phyloP scores from a whole-genome alignment of 345 rosid species.

The Eucalyptus decipiens region DNA sequence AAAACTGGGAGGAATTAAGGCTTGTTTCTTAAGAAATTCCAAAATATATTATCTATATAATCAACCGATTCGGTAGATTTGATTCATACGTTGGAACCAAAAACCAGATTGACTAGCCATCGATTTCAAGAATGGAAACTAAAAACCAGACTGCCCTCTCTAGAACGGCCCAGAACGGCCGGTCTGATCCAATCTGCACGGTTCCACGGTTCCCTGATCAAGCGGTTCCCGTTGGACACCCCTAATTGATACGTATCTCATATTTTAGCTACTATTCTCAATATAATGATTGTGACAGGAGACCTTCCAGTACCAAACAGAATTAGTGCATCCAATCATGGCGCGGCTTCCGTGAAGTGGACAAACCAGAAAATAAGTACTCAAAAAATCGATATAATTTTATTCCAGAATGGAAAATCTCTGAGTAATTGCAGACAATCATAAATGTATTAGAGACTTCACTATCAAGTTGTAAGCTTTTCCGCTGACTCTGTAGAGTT shows the following conservation, averaged over 20 bases:
- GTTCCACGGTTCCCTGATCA: fast-evolving
- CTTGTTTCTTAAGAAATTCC: too few relatives aligned
- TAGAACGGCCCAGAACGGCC: fast-evolving
- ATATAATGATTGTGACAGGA: background rate
- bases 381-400: background rate
- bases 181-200: too few relatives aligned
- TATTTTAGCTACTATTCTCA: background rate
- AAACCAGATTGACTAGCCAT: fast-evolving
- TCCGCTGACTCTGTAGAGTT: background rate
- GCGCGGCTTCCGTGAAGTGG: background rate
- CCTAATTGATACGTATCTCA: background rate
- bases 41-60: too few relatives aligned
- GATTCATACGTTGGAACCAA: fast-evolving
- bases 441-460: background rate
- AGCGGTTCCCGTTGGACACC: fast-evolving
- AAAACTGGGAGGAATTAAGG: too few relatives aligned
- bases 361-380: background rate
- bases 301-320: background rate
- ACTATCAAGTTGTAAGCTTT: background rate
- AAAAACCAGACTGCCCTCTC: too few relatives aligned
- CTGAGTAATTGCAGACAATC: background rate
- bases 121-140: too few relatives aligned
- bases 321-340: background rate
- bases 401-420: background rate
- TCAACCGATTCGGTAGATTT: fast-evolving